These are phyloP conservation scores for Phalaenopsis hybrid DNA, from an alignment of 116 monocot genomes.

Conservation along the genomic window DNA sequence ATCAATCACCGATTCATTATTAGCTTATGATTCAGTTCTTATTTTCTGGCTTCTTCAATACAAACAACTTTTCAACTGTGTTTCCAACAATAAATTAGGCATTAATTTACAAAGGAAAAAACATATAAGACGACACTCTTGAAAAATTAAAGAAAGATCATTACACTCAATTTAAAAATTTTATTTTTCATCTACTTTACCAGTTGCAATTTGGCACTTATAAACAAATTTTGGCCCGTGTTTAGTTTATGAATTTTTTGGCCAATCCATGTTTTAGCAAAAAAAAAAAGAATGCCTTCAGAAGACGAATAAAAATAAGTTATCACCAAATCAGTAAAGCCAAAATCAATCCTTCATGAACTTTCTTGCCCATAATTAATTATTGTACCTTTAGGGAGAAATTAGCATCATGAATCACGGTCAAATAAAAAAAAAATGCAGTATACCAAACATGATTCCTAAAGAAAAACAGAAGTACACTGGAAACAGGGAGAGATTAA, in stretches of 20 bases:
- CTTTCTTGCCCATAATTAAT: neutral
- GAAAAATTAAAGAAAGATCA: neutral
- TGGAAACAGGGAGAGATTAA: neutral
- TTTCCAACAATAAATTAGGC: neutral
- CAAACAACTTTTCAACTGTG: neutral
- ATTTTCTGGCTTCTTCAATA: neutral
- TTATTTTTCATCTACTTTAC: neutral
- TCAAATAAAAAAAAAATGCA: neutral
- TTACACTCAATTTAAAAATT: neutral
- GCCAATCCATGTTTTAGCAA: neutral
- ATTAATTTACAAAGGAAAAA: neutral
- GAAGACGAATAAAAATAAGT: neutral
- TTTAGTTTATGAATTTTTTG: neutral
- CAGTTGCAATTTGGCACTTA: constrained; percentile 1
- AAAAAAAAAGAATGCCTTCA: neutral
- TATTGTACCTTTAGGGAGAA: neutral
- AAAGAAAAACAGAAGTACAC: neutral
- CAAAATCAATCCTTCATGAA: neutral
- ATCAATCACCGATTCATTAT: neutral
- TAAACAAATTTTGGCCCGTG: neutral
- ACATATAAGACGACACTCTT: neutral
- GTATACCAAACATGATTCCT: neutral
- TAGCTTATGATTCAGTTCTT: neutral
- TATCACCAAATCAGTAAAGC: neutral
- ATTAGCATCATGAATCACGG: neutral